Base-by-base conservation (phyloP, 2,329 filamentous ascomycete genomes). In the Alternaria brassicicola region DNA sequence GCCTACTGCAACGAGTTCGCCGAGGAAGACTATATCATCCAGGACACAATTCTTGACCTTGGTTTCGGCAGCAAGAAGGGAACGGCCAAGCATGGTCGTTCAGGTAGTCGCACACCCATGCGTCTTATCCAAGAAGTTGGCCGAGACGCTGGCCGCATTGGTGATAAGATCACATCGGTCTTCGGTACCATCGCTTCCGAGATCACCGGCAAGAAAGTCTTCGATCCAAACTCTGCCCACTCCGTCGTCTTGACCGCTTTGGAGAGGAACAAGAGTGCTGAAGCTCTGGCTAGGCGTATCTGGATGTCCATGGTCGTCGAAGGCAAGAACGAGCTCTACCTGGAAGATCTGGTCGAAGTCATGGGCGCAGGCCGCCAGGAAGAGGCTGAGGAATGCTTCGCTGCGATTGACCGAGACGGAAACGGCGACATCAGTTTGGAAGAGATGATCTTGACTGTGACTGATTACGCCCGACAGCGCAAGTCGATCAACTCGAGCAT, bases 231-330 rank as follows among this genome's bases (percentile, higher is more conserved):
- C 70, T 91, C 93, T 5, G 89, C 93, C 1, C 93, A 97, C 75
- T 95, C 92, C 0, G 87, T 98, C 47, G 92, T 98, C 5, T 83
- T 96, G 12, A 88, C 96, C 74, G 95, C 94, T 8, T 83, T 98
- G 30, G 93, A 97, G 78, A 94, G 92, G 79, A 88, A 86, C 41
- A 84, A 85, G 59, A 91, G 92, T 6, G 92, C 93, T 0, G 93
- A 98, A 76, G 95, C 95, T n/a, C 81, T 98, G 57, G 93, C 92
- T n/a, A 89, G 88, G 66, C 90, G 95, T 71, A 89, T 98, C 62
- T 98, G 95, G 95, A 96, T 97, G 92, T 97, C 93, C 1, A 96
- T 97, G 74, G 95, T 97, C 1, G 87, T 95, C 4, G 94, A 98
- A 78, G 93, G 92, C 68, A 88, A 88, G 57, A 92, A 97, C 38